These are phyloP conservation scores for Apiospora sp. DNA, from an alignment of 2,329 filamentous ascomycete genomes.

Conservation along the genomic window DNA sequence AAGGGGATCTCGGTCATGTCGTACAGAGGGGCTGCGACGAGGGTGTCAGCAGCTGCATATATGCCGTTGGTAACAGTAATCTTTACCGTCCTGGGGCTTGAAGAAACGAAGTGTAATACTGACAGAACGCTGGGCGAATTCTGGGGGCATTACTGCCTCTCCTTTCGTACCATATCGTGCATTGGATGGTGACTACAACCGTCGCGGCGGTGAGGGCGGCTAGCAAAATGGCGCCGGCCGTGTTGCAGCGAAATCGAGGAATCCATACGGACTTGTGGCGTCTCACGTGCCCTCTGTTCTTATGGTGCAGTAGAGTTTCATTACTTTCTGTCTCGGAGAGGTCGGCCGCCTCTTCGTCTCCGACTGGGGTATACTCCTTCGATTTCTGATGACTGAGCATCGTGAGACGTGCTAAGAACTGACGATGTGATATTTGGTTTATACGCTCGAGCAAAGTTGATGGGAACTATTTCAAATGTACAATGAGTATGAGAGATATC, in stretches of 20 bases:
- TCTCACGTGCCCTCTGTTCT: not conserved
- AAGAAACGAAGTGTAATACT: not conserved
- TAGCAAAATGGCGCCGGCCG: not conserved
- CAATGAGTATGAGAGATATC: not conserved
- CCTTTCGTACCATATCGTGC: not conserved
- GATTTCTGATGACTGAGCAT: not conserved
- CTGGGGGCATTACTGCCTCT: constrained; percentile 3
- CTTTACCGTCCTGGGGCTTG: no score
- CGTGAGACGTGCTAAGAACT: not conserved
- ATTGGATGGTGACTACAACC: not conserved
- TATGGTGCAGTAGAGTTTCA: not conserved
- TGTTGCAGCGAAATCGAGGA: not conserved
- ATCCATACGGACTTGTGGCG: not conserved
- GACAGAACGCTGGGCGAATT: not conserved
- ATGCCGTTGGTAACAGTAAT: no score
- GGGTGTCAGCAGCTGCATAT: not conserved
- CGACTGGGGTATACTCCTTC: not conserved
- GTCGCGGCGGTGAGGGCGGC: not conserved
- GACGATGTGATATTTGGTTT: no score
- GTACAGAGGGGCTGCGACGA: not conserved
- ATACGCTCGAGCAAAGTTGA: no score
- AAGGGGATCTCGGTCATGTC: not conserved
- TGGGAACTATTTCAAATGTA: no score
- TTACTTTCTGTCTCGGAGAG: not conserved
- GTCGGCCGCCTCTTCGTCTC: not conserved